Base-by-base conservation (phyloP, 805 yeast genomes). In the Candida methanosorbosa region DNA sequence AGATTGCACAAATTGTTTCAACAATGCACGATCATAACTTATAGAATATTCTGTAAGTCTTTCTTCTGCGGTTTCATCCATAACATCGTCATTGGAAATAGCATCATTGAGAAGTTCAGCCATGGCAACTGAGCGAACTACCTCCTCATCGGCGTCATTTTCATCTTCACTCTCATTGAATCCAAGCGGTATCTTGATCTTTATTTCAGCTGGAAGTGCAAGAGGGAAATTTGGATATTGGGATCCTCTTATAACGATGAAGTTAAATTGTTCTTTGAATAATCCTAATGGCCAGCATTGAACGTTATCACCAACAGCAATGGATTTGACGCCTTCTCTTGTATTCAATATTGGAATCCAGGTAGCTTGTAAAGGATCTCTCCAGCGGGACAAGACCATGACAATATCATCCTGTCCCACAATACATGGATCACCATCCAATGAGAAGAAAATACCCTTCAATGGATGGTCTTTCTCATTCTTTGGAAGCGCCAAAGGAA, bases 241-340 rank as follows among this genome's bases (percentile, higher is more conserved):
- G 4, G 65, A 64, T 17, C 87, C 88, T 56, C 83, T 81, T 40
- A 85, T 70, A 16, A 85, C 68, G 34, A 86, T 68, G 56, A 94
- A 84, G 43, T 72, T 75, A 46, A 87, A 70, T 39, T 76, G 73
- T 39, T 82, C 87, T 33, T 68, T 70, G 38, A 75, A 71, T 25
- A 84, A 58, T 3, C 95, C 95, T 34, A 90, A 63, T 17, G 97
- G 97, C 97, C 97, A 87, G 44, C 81, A 78, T 35, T 69, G 68
- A 56, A 85, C 75, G 39, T 72, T 70, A 34, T 69, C 69, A 46
- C 79, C 79, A 17, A 67, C 68, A 27, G 75, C 68, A 41, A 56
- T 70, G 57, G 63, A 71, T 56, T 61, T 70, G 54, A 56, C 66
- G 39, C 68, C 72, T 49, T 64, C 64, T 18, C 56, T 54, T 27